Base-by-base conservation (phyloP, 1,284 basidiomycete species). In the Heterobasidion irregulare region DNA sequence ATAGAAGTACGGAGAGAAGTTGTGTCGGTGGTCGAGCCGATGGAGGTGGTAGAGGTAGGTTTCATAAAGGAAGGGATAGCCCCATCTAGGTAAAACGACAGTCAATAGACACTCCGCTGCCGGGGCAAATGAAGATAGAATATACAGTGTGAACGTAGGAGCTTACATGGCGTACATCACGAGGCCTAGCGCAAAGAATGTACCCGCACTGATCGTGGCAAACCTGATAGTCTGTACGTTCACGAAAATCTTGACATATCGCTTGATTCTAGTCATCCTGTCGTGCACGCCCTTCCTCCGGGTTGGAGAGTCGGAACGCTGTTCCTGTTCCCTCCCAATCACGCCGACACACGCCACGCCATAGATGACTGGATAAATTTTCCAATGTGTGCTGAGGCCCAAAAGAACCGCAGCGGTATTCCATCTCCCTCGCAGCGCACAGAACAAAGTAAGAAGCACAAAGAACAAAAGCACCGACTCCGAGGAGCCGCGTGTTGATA, bases 1-100 rank as follows among this genome's bases (percentile, higher is more conserved):
- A 68, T 98, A 94, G 71, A 97, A 99, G 74, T 98, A 98, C 0
- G 94, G 91, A 13, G 93, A 94, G 71, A 99, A 99, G 70, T 99
- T 99, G 73, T 99, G 97, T 53, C 95, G 85, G 66, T 98, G 94
- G 70, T 99, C 97, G 26, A 92, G 82, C 38, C 97, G 83, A 58
- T 86, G 80, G 3, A 95, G 72, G 65, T 99, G 97, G 70, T 99
- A 98, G 15, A 98, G 75, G 70, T 94, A 98, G 0, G 96, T 89
- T 68, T 98, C 88, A 57, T 92, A 79, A 32, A 99, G 73, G 74
- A 98, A 98, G 0, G 94, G 88, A 61, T 88, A 77, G 5, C 96
- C 97, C 94, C 95, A 98, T 58, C 93, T 97, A 57, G 55, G 41
- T 57, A 53, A 46, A 46, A 51, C 50, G 59, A 57, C 38, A 45